Conservation (phyloP, 1,284 basidiomycete species). For the Peniophora sp. region DNA sequence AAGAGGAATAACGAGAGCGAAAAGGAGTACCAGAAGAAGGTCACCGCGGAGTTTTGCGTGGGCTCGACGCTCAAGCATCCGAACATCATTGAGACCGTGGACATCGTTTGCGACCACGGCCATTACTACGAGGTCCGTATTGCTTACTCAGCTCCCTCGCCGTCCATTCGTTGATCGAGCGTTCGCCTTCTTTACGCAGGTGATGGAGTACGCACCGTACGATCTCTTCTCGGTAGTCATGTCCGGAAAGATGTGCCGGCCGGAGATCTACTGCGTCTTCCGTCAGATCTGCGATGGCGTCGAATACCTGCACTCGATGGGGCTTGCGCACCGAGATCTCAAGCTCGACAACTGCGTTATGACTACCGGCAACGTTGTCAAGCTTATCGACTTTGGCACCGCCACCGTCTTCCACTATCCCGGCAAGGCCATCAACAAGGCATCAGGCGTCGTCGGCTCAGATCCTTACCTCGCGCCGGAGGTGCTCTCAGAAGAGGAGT, state of each 20-base stretch:
- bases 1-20: slow-evolving; percentile 83
- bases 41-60: slow-evolving; percentile 97
- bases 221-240: slow-evolving; percentile 99
- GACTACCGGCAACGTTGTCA: slow-evolving; percentile 90
- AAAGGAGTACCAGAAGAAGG: slow-evolving; percentile 98
- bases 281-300: slow-evolving; percentile 98
- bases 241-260: slow-evolving; percentile 97
- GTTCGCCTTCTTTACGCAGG: slow-evolving; percentile 34
- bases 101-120: slow-evolving; percentile 96
- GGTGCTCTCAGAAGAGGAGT: slow-evolving; percentile 73
- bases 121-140: slow-evolving; percentile 89
- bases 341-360: slow-evolving; percentile 99
- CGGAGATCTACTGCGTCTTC: slow-evolving; percentile 99
- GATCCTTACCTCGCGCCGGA: slow-evolving; percentile 99
- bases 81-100: slow-evolving; percentile 98
- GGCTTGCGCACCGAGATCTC: slow-evolving; percentile 95
- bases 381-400: slow-evolving; percentile 99
- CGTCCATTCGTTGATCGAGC: background rate
- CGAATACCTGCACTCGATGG: slow-evolving; percentile 95
- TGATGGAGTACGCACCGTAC: slow-evolving; percentile 99
- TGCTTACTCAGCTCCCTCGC: background rate
- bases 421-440: slow-evolving; percentile 74
- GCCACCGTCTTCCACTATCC: slow-evolving; percentile 99
- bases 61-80: slow-evolving; percentile 91
- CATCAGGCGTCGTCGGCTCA: slow-evolving; percentile 91